Evolutionary conservation across 2,329 filamentous ascomycete genomes (phyloP), one percentile per base, ranked within the genome.

Genomic region (Venturia oleaginea): DNA sequence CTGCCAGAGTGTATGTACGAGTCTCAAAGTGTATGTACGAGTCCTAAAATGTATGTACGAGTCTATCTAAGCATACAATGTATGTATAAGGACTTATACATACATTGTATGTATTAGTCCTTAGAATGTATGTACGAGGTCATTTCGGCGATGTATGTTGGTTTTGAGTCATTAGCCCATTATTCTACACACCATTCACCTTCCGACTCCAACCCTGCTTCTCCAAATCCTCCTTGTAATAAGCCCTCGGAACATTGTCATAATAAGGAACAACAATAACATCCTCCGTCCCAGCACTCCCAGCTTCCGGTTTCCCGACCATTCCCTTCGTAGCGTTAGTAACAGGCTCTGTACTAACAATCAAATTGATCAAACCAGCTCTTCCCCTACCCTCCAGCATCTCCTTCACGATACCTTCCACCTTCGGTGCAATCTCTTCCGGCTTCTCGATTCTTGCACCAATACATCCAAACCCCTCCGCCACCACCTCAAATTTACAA

Each of bases 231-330:
- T 65, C 30, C 42, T 43, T 72, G 59, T 71, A 72, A 61, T 69
- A 70, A 27, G 73, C 71, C 60, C 76, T 68, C 0, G 77, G 78
- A 30, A 80, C 69, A 67, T 80, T 80, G 63, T 80, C 77, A 68
- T 80, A 80, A 67, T 80, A 80, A 3, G 78, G 78, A 63, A 81
- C 77, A 32, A 80, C 78, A 65, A 80, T 78, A 40, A 76, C 73
- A 67, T 78, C 71, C 57, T 72, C 71, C 13, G 27, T 43, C 5
- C 43, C 38, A 2, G 3, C 43, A n/a, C 30, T 22, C 15, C 61
- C 61, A 69, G 79, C 76, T 15, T 75, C 71, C 4, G 76, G 78
- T 66, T 72, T 70, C 2, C 76, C 75, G n/a, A 80, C 76, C 78
- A 80, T 80, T 0, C 69, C 69, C 66, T 71, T 70, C 8, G 75